Evolutionary conservation across 2,329 filamentous ascomycete species (phyloP), one percentile per base, ranked within the genome.

Genomic region (Pseudogymnoascus sp.): DNA sequence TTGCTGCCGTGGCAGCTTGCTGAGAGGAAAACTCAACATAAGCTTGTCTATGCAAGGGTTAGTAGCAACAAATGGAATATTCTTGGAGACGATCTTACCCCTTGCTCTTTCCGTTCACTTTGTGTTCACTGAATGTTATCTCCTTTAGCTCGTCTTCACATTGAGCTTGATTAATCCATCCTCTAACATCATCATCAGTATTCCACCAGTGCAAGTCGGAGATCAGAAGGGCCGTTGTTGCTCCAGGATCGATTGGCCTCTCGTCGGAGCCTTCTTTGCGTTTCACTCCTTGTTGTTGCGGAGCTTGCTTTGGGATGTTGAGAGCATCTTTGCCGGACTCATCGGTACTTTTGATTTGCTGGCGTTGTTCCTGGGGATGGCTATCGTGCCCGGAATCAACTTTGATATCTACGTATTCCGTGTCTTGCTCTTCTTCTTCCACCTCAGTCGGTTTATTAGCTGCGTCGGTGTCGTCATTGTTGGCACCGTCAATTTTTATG

Each of bases 91-190:
- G 13, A 4, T 5, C 10, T 38, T 79, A 95, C 92, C 94, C 92
- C 77, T 97, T 96, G 75, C 90, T 96, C 76, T 99, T 99, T 67
- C 94, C 94, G 67, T 99, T 99, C 55, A 97, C 92, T 72, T 99
- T 99, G 74, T 97, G 94, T 72, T 99, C 94, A 68, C 90, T 96
- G 72, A 97, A 99, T 0, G 92, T 96, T 58, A 99, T 84, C 63
- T 97, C 94, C 68, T 89, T 91, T 15, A 97, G 76, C 68, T 96
- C 90, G 48, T 86, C 81, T 72, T 97, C 94, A 66, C 84, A 89
- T 2, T 82, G 82, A n/a, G 88, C 89, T 65, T 89, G 81, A 65
- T 85, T 84, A 21, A 88, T 80, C 89, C 91, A 96, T 57, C 88
- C 89, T 59, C 94, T 88, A 60, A 99, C 83, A 67, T 97, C 91